Evolutionary conservation across 2,329 filamentous ascomycete genomes (phyloP).

Genomic region (Penicillium frequentans): DNA sequence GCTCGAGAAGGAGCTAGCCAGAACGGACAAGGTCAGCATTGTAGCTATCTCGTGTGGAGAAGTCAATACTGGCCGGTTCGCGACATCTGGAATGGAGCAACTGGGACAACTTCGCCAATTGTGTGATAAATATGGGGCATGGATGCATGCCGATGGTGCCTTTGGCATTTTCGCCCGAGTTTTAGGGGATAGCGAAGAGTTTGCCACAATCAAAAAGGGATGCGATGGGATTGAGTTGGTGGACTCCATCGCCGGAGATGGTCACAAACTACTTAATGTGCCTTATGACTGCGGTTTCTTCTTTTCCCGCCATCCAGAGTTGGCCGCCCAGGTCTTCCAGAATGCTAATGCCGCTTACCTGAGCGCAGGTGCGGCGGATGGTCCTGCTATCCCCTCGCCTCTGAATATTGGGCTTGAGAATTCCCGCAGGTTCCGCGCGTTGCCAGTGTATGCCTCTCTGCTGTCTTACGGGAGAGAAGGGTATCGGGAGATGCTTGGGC

Average conservation of each 20-base stretch:
- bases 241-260: constrained; percentile 84
- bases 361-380: constrained; percentile 34
- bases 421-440: constrained; percentile 82
- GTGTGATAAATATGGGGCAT: constrained; percentile 72
- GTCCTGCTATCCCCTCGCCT: constrained; percentile 67
- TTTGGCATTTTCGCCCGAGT: constrained; percentile 80
- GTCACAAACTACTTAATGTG: constrained; percentile 90
- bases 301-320: constrained; percentile 64
- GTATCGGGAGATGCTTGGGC: constrained; percentile 66
- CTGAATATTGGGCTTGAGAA: constrained; percentile 88
- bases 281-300: constrained; percentile 94
- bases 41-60: constrained; percentile 82
- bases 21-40: constrained; percentile 63
- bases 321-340: constrained; percentile 66
- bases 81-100: constrained; percentile 59
- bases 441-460: constrained; percentile 84
- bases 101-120: constrained; percentile 64
- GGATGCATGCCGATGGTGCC: constrained; percentile 89
- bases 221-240: constrained; percentile 72
- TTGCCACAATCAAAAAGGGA: constrained; percentile 51
- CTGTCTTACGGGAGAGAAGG: constrained; percentile 71
- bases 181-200: constrained; percentile 60
- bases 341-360: constrained; percentile 89
- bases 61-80: constrained; percentile 85
- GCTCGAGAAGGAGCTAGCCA: constrained; percentile 61